Conservation (phyloP, 2,329 filamentous ascomycete genomes). For the Aspergillus chevalieri region DNA sequence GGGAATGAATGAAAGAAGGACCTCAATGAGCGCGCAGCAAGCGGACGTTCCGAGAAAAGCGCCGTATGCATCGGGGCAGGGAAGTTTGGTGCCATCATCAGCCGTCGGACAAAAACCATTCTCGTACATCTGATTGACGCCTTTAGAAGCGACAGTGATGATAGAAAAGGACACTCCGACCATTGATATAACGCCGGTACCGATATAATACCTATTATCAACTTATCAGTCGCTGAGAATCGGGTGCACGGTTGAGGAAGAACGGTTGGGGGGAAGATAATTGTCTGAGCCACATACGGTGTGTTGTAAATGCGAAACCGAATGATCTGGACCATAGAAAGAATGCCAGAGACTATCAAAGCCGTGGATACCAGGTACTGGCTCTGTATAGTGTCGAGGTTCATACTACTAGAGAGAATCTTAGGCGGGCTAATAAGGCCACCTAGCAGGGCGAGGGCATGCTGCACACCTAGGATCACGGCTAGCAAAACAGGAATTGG, state of each 20-base stretch:
- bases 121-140: constrained; percentile 57
- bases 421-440: constrained; percentile 60
- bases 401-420: constrained; percentile 55
- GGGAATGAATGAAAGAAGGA: constrained; percentile 59
- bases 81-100: constrained; percentile 51
- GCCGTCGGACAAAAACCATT: constrained; percentile 58
- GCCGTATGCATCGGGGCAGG: constrained; percentile 62
- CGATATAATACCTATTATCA: constrained; percentile 51
- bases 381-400: constrained; percentile 49
- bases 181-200: constrained; percentile 62
- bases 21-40: constrained; percentile 50
- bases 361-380: constrained; percentile 65
- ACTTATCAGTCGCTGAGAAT: too few species aligned
- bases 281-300: too few species aligned
- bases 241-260: too few species aligned
- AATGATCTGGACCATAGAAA: constrained; percentile 61
- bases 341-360: constrained; percentile 60
- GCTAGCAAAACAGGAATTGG: constrained; percentile 62
- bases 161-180: constrained; percentile 64
- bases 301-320: constrained; percentile 58
- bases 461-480: constrained; percentile 62
- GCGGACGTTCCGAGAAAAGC: constrained; percentile 54
- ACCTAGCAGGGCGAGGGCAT: constrained; percentile 61
- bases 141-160: constrained; percentile 58
- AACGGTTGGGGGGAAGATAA: too few species aligned